phyloP scores from a whole-genome alignment of 805 yeast genomes.

The Ogataea methanolica region DNA sequence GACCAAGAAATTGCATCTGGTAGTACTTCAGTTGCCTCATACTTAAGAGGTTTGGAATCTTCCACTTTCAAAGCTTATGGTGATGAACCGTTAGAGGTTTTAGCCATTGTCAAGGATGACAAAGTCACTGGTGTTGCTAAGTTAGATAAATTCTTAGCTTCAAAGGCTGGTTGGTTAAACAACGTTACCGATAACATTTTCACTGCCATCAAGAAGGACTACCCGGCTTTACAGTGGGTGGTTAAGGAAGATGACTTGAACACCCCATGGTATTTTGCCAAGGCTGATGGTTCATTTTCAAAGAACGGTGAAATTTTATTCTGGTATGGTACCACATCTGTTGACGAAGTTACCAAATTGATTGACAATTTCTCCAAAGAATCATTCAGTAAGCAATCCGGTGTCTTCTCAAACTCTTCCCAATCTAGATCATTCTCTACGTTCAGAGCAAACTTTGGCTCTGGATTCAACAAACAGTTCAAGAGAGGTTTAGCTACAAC shows the following conservation, averaged over 20 bases:
- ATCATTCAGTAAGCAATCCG: conserved; percentile 39
- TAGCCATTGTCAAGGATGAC: conserved; percentile 72
- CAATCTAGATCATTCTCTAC: conserved; percentile 27
- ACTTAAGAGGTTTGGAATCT: conserved; percentile 66
- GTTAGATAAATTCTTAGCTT: conserved; percentile 80
- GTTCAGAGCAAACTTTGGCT: conserved; percentile 1
- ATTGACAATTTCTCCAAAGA: conserved; percentile 49
- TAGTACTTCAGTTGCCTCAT: conserved; percentile 70
- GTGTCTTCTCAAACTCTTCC: conserved; percentile 40
- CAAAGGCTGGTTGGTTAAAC: conserved; percentile 94
- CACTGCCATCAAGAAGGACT: conserved; percentile 73
- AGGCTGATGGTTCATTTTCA: conserved; percentile 90
- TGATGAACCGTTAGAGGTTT: conserved; percentile 92
- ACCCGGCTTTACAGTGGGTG: conserved; percentile 74
- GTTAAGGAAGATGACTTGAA: conserved; percentile 88
- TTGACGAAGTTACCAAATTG: conserved; percentile 56
- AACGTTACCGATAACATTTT: conserved; percentile 95
- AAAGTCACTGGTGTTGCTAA: conserved; percentile 45
- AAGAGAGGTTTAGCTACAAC: conserved; percentile 30
- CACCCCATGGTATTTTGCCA: conserved; percentile 85
- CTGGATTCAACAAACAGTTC: conserved; percentile 16
- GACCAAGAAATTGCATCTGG: conserved; percentile 74
- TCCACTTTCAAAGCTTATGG: conserved; percentile 73
- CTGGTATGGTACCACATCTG: conserved; percentile 84
- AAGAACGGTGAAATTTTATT: conserved; percentile 85